phyloP scores from a whole-genome alignment of 2,329 filamentous ascomycete genomes.

The Arthrobotrys pseudoclavata region DNA sequence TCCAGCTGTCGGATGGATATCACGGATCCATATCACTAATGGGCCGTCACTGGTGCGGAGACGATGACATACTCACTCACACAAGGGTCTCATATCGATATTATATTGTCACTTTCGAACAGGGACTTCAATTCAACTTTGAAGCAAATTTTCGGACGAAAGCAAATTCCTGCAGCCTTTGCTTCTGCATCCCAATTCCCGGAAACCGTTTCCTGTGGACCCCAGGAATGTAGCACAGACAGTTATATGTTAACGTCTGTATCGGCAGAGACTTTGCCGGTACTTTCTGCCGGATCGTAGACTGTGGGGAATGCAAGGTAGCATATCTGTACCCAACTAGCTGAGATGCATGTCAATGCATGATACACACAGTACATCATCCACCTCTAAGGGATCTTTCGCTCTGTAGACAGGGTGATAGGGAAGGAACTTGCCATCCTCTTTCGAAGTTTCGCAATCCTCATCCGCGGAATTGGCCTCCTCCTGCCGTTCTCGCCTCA shows the following conservation, averaged over 20 bases:
- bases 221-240: conserved; percentile 23
- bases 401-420: background rate
- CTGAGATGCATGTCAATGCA: conserved; percentile 25
- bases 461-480: conserved; percentile 29
- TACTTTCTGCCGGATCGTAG: conserved; percentile 27
- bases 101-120: conserved; percentile 19
- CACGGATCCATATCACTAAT: conserved; percentile 35
- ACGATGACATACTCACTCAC: conserved; percentile 33
- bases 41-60: conserved; percentile 23
- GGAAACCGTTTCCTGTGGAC: conserved; percentile 39
- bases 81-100: background rate
- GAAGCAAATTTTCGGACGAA: conserved; percentile 3
- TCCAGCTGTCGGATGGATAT: conserved; percentile 54
- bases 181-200: conserved; percentile 28
- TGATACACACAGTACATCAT: conserved; percentile 5
- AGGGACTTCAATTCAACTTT: background rate
- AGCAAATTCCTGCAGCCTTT: background rate
- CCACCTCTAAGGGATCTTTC: too few relatives aligned
- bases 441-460: conserved; percentile 17
- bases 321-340: conserved; percentile 9
- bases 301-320: conserved; percentile 50
- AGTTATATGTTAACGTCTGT: conserved; percentile 30
- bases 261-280: conserved; percentile 15
- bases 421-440: conserved; percentile 18
- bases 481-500: conserved; percentile 11